Base-by-base conservation (phyloP, 257 asterid species). In the Fraxinus excelsior region DNA sequence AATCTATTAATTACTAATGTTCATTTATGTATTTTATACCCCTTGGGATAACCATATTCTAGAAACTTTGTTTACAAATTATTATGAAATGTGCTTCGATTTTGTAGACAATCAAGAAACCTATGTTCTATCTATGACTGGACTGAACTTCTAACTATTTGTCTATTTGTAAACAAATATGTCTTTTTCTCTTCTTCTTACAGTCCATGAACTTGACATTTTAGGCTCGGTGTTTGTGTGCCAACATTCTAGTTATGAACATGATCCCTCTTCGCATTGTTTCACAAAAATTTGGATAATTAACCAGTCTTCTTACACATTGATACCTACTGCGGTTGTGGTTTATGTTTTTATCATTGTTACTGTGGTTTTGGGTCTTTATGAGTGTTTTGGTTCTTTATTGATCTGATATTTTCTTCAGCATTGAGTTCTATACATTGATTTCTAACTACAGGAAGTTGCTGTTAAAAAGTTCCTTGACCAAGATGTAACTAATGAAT, bases 381-480 rank as follows among this genome's bases (percentile, higher is more conserved):
- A 44, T 44, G 19, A 44, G 19, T 44, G 51, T 31, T 9, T 76
- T 65, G 65, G 31, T 64, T 72, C 73, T 67, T 76, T 70, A 76
- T 26, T 74, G 13, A 60, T 25, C 71, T 71, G 67, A 53, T 81
- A 1, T 46, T 80, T 71, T 67, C 44, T 3, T 78, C 8, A 53
- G 73, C 58, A 21, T 78, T 71, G 71, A 64, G 76, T 78, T 34
- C 65, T 66, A 83, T 73, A 71, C 71, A 44, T 77, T 81, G 78
- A 72, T 80, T 82, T 83, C 77, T 32, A 42, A 74, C 84, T 81
- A 26, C 86, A 94, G 99, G 99, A 89, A 89, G 98, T 94, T 86
- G 98, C 99, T 82, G 96, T 94, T 74, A 94, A 94, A 88, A 91
- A 89, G 85, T 94, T 94, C 82, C 90, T 94, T 40, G 96, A 92